A percentile compares a stretch with the other conserved stretches of the same genome.
phyloP scores from a whole-genome alignment of 768 basidiomycete species.

The Cyclocybe aegerita region DNA sequence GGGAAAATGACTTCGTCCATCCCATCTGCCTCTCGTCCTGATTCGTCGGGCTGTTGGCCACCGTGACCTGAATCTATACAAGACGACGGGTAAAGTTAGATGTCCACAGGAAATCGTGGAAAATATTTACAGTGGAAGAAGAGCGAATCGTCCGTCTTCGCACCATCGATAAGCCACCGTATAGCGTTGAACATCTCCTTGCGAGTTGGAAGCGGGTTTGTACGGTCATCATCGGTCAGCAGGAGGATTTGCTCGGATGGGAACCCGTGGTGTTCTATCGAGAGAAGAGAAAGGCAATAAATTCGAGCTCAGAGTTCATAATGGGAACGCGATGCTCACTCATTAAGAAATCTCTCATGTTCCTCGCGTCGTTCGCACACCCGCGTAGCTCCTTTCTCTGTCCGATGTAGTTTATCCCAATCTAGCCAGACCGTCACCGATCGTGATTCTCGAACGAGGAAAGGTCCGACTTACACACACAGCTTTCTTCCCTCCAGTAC shows the following conservation, averaged over 20 bases:
- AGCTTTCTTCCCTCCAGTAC: constrained; percentile 81
- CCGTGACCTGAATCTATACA: constrained; percentile 87
- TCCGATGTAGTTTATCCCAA: constrained; percentile 79
- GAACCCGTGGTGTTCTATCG: constrained; percentile 48
- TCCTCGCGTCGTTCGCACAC: constrained; percentile 80
- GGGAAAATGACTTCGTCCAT: constrained; percentile 91
- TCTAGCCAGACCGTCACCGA: constrained; percentile 32
- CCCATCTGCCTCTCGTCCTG: constrained; percentile 79
- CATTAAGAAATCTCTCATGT: constrained; percentile 66
- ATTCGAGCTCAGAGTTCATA: too few species aligned
- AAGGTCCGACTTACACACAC: constrained; percentile 58
- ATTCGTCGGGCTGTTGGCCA: constrained; percentile 75
- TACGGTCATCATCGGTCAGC: constrained; percentile 55
- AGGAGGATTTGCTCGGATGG: constrained; percentile 66
- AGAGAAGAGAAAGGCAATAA: too few species aligned
- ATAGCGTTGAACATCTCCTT: constrained; percentile 50
- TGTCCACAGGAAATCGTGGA: too few species aligned
- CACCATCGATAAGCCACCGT: constrained; percentile 65
- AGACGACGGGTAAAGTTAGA: background rate
- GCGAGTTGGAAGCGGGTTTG: constrained; percentile 45
- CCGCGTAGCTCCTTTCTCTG: constrained; percentile 65
- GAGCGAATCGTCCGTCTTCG: constrained; percentile 68
- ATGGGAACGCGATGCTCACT: too few species aligned
- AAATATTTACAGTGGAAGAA: constrained; percentile 68
- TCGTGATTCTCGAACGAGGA: background rate